Percentiles rank a stretch among this genome's conserved stretches.
Conservation (phyloP, 1,284 basidiomycete genomes). For the Melampsora americana region DNA sequence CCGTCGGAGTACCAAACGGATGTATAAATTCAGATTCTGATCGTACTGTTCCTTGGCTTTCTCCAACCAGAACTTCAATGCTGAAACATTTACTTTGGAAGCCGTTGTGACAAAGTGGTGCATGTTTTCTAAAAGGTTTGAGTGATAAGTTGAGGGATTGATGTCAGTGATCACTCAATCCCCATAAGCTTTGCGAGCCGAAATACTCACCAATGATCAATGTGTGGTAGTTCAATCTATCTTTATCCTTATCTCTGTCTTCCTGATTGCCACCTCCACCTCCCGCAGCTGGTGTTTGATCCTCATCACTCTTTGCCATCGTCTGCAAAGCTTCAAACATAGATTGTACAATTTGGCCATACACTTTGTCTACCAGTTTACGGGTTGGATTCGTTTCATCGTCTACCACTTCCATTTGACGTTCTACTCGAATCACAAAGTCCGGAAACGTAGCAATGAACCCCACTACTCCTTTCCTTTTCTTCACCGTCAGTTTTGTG, state of each 20-base stretch:
- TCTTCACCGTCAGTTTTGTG: slow-evolving; percentile 84
- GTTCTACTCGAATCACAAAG: slow-evolving; percentile 79
- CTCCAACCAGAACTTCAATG: slow-evolving; percentile 65
- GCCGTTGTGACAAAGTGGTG: slow-evolving; percentile 83
- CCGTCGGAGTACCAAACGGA: slow-evolving; percentile 78
- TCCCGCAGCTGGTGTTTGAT: slow-evolving; percentile 57
- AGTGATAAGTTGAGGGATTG: neutral
- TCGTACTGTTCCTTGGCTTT: slow-evolving; percentile 79
- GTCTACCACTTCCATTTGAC: slow-evolving; percentile 72
- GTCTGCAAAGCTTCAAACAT: slow-evolving; percentile 92
- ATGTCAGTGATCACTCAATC: neutral
- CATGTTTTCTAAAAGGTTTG: slow-evolving; percentile 75
- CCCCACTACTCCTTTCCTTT: slow-evolving; percentile 84
- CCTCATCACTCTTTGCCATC: slow-evolving; percentile 82
- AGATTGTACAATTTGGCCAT: slow-evolving; percentile 77
- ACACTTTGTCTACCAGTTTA: slow-evolving; percentile 71
- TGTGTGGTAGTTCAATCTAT: slow-evolving; percentile 91
- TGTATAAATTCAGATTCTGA: slow-evolving; percentile 79
- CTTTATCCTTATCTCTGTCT: slow-evolving; percentile 68
- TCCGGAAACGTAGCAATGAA: slow-evolving; percentile 90
- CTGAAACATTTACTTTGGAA: slow-evolving; percentile 63
- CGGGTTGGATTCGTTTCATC: slow-evolving; percentile 59
- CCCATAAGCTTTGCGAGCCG: neutral
- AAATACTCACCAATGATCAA: slow-evolving; percentile 78
- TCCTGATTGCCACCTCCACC: slow-evolving; percentile 60